A percentile compares a stretch with the other conserved stretches of the same genome.
Evolutionary conservation across 1,284 basidiomycete genomes (phyloP).

Genomic region (Coniferiporia sulphurascens): DNA sequence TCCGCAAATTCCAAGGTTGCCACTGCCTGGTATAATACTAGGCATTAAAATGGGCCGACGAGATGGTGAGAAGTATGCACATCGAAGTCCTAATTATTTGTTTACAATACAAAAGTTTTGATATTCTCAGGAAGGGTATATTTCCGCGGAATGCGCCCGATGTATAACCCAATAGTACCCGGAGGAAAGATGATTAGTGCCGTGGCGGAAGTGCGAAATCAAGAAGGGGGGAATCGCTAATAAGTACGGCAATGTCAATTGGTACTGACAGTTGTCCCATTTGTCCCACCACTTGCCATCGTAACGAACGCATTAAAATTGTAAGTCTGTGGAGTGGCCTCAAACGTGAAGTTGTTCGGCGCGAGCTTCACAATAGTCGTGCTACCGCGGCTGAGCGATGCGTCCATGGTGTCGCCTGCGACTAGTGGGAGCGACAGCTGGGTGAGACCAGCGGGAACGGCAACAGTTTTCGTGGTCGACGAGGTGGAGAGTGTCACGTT

Average conservation of each 20-base stretch:
- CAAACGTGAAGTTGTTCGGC: slow-evolving; percentile 47
- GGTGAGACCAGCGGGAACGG: slow-evolving; percentile 53
- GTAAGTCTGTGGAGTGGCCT: slow-evolving; percentile 47
- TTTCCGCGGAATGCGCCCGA: no score
- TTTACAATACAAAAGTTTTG: no score
- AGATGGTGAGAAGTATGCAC: no score
- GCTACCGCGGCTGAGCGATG: slow-evolving; percentile 50
- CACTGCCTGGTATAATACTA: no score
- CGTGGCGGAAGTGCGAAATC: no score
- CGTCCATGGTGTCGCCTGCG: slow-evolving; percentile 57
- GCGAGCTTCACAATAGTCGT: slow-evolving; percentile 46
- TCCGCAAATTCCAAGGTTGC: no score
- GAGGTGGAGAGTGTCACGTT: slow-evolving; percentile 50
- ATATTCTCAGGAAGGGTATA: no score
- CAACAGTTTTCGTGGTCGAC: slow-evolving; percentile 41
- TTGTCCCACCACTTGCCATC: slow-evolving; percentile 28
- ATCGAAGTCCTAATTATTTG: no score
- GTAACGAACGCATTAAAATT: slow-evolving; percentile 65
- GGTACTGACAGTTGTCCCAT: background rate
- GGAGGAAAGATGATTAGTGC: no score
- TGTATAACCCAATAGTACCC: no score
- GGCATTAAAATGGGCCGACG: no score
- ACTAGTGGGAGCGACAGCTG: slow-evolving; percentile 60
- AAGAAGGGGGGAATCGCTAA: no score
- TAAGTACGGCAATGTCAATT: background rate